Evolutionary conservation across 2,329 filamentous ascomycete genomes (phyloP).

Genomic region (Aphanocladium album): DNA sequence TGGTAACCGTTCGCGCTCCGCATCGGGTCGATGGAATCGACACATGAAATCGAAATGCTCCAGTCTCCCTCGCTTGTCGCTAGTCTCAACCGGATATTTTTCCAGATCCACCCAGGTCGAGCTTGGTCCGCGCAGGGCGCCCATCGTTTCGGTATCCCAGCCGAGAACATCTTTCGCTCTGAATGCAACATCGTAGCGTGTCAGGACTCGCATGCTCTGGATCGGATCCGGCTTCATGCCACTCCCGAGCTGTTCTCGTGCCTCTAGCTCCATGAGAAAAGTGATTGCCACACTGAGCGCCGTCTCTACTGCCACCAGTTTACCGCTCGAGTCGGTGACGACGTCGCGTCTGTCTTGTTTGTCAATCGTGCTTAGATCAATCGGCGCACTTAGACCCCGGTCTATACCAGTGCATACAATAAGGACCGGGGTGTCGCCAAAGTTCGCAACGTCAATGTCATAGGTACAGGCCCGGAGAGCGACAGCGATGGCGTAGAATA

Average conservation of each 20-base stretch:
- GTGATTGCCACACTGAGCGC: neutral
- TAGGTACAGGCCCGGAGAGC: neutral
- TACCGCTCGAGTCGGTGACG: neutral
- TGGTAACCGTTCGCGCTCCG: neutral
- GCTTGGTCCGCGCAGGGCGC: conserved; percentile 1
- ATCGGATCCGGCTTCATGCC: neutral
- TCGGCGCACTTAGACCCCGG: neutral
- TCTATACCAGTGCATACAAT: neutral
- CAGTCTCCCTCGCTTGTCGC: neutral
- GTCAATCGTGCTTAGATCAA: neutral
- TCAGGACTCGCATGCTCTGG: neutral
- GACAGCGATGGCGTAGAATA: neutral
- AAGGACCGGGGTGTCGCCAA: neutral
- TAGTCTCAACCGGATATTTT: neutral
- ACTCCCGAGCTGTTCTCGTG: conserved; percentile 1
- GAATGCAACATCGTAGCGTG: neutral
- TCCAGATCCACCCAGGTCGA: neutral
- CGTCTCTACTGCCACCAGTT: neutral
- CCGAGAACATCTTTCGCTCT: neutral
- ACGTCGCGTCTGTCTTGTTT: neutral
- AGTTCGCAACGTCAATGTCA: neutral
- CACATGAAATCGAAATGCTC: neutral
- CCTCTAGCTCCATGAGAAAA: conserved; percentile 1
- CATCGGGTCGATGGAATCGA: neutral
- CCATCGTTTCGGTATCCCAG: neutral